A percentile compares a stretch with the other conserved stretches of the same genome.
phyloP scores from a whole-genome alignment of 2,329 filamentous ascomycete species.

The Xylariales sp. region DNA sequence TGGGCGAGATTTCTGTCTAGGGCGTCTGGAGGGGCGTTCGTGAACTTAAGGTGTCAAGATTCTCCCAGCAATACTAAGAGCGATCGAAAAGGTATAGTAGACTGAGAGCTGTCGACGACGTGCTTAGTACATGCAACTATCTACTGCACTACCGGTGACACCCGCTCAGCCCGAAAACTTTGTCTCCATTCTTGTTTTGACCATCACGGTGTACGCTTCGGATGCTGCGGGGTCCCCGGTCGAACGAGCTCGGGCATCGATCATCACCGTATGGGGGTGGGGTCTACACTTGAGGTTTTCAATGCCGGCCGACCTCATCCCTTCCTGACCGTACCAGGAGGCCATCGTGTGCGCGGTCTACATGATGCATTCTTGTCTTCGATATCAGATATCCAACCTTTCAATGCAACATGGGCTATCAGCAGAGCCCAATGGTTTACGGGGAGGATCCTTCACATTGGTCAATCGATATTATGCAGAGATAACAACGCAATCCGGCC shows the following conservation, averaged over 20 bases:
- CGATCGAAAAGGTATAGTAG: background rate
- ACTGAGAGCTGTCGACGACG: background rate
- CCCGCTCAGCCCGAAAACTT: background rate
- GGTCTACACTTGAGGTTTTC: background rate
- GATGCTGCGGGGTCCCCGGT: conserved; percentile 1
- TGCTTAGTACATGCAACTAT: background rate
- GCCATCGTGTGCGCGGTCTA: too few species aligned
- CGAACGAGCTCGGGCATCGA: conserved; percentile 1
- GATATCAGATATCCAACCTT: background rate
- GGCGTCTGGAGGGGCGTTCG: background rate
- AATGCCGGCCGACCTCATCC: background rate
- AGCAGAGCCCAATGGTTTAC: background rate
- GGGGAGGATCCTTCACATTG: conserved; percentile 3
- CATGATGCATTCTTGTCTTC: background rate
- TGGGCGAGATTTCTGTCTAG: background rate
- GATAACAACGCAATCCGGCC: background rate
- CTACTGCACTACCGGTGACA: background rate
- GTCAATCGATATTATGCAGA: background rate
- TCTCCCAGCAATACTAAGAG: background rate
- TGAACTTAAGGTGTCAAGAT: background rate
- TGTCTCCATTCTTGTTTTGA: background rate
- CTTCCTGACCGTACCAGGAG: too few species aligned
- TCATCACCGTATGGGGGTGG: conserved; percentile 3
- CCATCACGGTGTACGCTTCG: background rate
- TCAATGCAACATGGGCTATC: background rate